Conservation (phyloP, 2,329 filamentous ascomycete genomes). For the Aspergillus melleus region DNA sequence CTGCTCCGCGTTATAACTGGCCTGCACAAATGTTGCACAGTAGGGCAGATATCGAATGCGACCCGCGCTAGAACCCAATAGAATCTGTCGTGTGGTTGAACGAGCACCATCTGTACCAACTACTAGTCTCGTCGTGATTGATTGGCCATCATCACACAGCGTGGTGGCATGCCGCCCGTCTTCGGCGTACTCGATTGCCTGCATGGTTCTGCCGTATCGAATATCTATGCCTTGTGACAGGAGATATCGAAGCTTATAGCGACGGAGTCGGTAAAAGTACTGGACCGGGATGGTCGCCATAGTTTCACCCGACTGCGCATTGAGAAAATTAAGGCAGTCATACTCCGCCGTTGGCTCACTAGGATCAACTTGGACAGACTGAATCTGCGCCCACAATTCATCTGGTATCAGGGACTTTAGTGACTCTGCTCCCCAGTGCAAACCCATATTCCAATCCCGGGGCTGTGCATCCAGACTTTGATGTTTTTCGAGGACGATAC, state of each 20-base stretch:
- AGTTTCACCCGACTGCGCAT: constrained; percentile 27
- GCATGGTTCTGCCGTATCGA: constrained; percentile 22
- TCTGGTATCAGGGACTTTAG: constrained; percentile 24
- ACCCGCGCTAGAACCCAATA: constrained; percentile 32
- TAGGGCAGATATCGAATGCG: constrained; percentile 43
- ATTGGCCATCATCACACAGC: constrained; percentile 19
- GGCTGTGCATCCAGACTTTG: constrained; percentile 16
- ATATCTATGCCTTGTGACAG: constrained; percentile 27
- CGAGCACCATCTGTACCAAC: constrained; percentile 29
- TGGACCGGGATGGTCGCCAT: constrained; percentile 28
- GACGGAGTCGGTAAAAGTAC: constrained; percentile 29
- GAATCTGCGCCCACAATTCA: constrained; percentile 27
- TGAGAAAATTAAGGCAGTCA: constrained; percentile 24
- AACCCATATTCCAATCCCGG: constrained; percentile 37
- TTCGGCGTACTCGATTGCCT: constrained; percentile 17
- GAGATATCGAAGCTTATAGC: constrained; percentile 29
- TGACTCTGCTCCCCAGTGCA: constrained; percentile 31
- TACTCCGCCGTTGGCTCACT: constrained; percentile 21
- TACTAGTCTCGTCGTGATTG: constrained; percentile 19
- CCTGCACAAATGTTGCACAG: constrained; percentile 48
- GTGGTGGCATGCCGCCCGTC: constrained; percentile 18
- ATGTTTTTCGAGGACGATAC: constrained; percentile 28
- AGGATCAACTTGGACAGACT: constrained; percentile 30
- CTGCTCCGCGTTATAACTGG: constrained; percentile 34
- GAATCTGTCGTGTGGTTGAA: constrained; percentile 21